These are phyloP conservation scores for Phylloboletellus chloephorus DNA, from an alignment of 1,284 basidiomycete genomes.

Conservation along the genomic window DNA sequence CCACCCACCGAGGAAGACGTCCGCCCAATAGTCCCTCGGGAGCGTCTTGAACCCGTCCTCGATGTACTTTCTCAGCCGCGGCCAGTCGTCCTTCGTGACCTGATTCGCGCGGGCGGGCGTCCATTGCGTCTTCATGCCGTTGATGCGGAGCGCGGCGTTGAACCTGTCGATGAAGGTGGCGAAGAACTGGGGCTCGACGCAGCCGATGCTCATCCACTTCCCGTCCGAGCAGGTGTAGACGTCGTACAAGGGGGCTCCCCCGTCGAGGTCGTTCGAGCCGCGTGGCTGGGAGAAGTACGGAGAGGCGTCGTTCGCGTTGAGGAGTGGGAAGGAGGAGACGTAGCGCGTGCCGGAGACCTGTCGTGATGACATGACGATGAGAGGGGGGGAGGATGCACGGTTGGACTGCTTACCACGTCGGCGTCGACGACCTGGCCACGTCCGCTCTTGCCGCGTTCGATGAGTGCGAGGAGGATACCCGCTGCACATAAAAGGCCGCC, in stretches of 20 bases:
- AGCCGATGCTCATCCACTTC: conserved; percentile 72
- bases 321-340: conserved; percentile 64
- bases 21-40: conserved; percentile 65
- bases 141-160: conserved; percentile 43
- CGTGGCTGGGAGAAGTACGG: conserved; percentile 42
- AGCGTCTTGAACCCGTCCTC: conserved; percentile 56
- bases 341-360: conserved; percentile 79
- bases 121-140: conserved; percentile 44
- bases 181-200: conserved; percentile 71
- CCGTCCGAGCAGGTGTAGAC: conserved; percentile 72
- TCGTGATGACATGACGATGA: background rate
- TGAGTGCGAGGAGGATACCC: conserved; percentile 72
- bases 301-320: conserved; percentile 41
- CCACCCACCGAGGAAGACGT: conserved; percentile 58
- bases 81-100: conserved; percentile 53
- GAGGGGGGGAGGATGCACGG: background rate
- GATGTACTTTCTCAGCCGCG: conserved; percentile 52
- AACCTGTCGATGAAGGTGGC: conserved; percentile 54
- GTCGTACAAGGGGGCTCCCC: conserved; percentile 76
- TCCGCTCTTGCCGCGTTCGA: conserved; percentile 60
- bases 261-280: conserved; percentile 65
- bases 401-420: conserved; percentile 57
- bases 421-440: conserved; percentile 71
- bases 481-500: conserved; percentile 70
- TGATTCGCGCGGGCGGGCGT: conserved; percentile 50